Conservation (phyloP, 345 rosid genomes). For the Brassica juncea region DNA sequence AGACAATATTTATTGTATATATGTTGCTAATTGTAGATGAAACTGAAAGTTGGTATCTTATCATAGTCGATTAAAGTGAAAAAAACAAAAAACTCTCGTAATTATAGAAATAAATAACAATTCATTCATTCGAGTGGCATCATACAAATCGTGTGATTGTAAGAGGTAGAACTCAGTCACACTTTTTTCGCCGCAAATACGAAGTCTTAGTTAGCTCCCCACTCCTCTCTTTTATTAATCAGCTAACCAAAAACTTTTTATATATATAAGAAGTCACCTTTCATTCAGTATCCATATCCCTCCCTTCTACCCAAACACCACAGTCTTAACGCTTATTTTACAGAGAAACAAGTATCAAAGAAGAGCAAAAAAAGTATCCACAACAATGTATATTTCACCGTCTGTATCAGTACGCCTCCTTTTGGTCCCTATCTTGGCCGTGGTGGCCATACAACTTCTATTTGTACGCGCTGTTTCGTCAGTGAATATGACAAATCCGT, state of each 20-base stretch:
- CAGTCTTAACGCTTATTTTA: not conserved
- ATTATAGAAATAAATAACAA: not conserved
- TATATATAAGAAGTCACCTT: not conserved
- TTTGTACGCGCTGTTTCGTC: not conserved
- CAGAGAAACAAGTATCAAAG: not conserved
- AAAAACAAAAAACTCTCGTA: not conserved
- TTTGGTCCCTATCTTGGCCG: not conserved
- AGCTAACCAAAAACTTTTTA: not conserved
- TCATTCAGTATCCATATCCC: not conserved
- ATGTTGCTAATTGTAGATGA: not conserved
- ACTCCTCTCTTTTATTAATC: not conserved
- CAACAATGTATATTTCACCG: not conserved
- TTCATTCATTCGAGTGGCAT: not conserved
- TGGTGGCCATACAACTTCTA: slow-evolving; percentile 17
- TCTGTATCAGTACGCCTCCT: not conserved
- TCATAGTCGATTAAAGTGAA: not conserved
- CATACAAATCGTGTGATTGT: slow-evolving; percentile 7
- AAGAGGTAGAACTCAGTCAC: slow-evolving; percentile 1
- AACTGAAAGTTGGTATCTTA: not conserved
- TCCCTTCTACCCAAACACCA: not conserved
- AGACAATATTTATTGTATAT: not conserved
- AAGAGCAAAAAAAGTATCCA: not conserved
- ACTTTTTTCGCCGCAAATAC: slow-evolving; percentile 7
- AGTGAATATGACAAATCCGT: slow-evolving; percentile 18
- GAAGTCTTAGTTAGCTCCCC: not conserved